Evolutionary conservation across 805 yeast genomes (phyloP).

Genomic region (Monosporozyma aerobia): DNA sequence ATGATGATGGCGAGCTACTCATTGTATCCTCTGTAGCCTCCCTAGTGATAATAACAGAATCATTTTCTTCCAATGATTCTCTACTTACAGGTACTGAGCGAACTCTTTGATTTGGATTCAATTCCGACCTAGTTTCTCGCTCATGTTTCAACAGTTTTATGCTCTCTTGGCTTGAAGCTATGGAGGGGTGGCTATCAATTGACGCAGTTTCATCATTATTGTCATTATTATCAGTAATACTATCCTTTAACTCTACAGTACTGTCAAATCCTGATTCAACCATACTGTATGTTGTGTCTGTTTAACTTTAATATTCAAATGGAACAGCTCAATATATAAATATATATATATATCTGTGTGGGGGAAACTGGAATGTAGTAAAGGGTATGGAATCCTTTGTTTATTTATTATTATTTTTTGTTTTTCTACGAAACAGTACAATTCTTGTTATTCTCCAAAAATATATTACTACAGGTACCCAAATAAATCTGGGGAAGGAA

Average conservation of each 20-base stretch:
- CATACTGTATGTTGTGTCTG: not conserved
- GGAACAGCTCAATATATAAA: not conserved
- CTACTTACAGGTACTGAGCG: not conserved
- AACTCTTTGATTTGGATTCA: not conserved
- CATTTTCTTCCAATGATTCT: not conserved
- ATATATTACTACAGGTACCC: too few species aligned
- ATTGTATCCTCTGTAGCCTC: constrained; percentile 11
- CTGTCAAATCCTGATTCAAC: not conserved
- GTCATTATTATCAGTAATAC: not conserved
- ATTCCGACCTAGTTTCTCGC: not conserved
- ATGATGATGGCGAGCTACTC: constrained; percentile 14
- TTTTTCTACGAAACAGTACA: not conserved
- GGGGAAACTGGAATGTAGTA: too few species aligned
- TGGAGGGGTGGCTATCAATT: not conserved
- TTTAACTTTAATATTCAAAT: too few species aligned
- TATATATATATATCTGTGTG: too few species aligned
- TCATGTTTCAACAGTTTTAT: not conserved
- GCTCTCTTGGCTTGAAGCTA: not conserved
- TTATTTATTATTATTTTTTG: not conserved
- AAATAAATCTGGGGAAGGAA: too few species aligned
- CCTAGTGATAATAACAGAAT: constrained; percentile 9
- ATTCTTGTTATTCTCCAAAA: too few species aligned
- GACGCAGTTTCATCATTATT: not conserved
- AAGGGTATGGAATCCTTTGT: too few species aligned
- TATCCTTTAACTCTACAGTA: not conserved